phyloP scores from a whole-genome alignment of 2,329 filamentous ascomycete genomes.

The Acrocalymma vagum region DNA sequence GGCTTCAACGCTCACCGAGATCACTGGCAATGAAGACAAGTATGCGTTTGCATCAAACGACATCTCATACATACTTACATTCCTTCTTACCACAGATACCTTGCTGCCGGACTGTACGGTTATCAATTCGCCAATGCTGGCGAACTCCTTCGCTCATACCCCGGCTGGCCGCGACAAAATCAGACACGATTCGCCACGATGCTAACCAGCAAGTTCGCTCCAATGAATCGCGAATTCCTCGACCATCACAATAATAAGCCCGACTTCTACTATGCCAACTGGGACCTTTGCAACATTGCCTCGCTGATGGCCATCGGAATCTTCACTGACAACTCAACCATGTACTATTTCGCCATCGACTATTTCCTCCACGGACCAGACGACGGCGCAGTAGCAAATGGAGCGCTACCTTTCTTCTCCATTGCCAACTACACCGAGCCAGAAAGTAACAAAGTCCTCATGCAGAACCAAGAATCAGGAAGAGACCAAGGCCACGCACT shows the following conservation, averaged over 20 bases:
- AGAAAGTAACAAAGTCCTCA: conserved; percentile 39
- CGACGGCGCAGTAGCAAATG: conserved; percentile 47
- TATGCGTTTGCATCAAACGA: too few species aligned
- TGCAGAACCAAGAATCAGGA: conserved; percentile 53
- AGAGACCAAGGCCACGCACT: conserved; percentile 57
- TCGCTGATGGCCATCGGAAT: conserved; percentile 53
- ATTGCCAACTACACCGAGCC: conserved; percentile 43
- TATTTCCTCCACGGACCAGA: conserved; percentile 53
- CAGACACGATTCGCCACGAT: conserved; percentile 29
- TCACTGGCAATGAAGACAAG: conserved; percentile 51
- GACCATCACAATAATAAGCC: conserved; percentile 44
- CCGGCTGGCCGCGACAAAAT: conserved; percentile 33
- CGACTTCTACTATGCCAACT: conserved; percentile 54
- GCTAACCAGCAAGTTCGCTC: conserved; percentile 49
- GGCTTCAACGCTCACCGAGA: conserved; percentile 40
- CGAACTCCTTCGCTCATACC: conserved; percentile 51
- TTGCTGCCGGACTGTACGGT: conserved; percentile 55
- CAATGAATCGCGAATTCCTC: conserved; percentile 51
- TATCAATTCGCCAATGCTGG: conserved; percentile 59
- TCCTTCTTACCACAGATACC: conserved; percentile 37
- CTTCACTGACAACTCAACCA: conserved; percentile 52
- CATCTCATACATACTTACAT: too few species aligned
- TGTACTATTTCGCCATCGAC: conserved; percentile 48
- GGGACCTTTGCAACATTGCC: conserved; percentile 56
- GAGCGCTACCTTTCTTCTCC: conserved; percentile 13